These are phyloP conservation scores for Globisporangium spiculum DNA, from an alignment of 352 stramenopile species.

Conservation along the genomic window DNA sequence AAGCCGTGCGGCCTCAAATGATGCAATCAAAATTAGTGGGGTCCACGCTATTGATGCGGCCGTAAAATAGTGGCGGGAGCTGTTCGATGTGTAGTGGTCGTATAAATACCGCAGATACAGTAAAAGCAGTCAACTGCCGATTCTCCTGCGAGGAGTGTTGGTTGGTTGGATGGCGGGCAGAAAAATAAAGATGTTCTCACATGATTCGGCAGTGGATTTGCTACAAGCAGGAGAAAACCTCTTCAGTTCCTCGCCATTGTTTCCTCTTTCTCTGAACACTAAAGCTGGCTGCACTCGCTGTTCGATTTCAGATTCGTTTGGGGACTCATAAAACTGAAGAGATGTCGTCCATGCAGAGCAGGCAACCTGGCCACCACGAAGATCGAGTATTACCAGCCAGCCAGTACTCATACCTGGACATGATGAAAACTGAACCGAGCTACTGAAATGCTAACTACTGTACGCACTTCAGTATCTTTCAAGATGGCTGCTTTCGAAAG, in stretches of 20 bases:
- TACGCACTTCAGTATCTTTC: not conserved
- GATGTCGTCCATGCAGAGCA: not conserved
- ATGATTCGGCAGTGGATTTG: too few species aligned
- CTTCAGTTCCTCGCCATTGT: too few species aligned
- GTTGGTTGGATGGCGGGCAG: not conserved
- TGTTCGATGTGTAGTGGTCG: not conserved
- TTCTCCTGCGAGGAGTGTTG: not conserved
- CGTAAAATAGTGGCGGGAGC: not conserved
- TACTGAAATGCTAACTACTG: not conserved
- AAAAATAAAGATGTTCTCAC: too few species aligned
- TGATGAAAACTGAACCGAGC: not conserved
- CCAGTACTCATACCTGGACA: not conserved
- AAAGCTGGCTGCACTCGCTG: not conserved
- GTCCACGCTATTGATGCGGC: not conserved
- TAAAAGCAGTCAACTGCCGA: not conserved
- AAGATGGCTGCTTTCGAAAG: not conserved
- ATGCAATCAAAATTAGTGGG: not conserved
- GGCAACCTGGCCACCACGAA: not conserved
- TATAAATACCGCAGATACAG: not conserved
- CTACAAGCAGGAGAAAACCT: too few species aligned
- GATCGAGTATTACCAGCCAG: too few species aligned
- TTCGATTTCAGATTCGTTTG: not conserved
- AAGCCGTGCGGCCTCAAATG: not conserved
- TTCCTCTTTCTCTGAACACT: too few species aligned
- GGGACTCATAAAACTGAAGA: not conserved